Conservation (phyloP, 768 basidiomycete genomes). For the Infundibulicybe gibba region DNA sequence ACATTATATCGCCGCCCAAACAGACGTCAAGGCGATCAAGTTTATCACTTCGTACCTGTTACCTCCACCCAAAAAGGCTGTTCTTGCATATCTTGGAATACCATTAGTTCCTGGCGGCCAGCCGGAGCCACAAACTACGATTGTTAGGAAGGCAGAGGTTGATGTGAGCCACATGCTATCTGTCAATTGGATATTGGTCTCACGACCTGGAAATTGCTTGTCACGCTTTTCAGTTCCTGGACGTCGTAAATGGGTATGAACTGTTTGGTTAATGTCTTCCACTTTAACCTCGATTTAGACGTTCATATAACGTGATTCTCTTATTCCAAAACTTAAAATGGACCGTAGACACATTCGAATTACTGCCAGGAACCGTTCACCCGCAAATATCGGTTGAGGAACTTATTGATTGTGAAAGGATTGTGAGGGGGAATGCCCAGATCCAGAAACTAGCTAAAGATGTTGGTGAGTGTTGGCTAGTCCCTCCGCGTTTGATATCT, state of each 20-base stretch:
- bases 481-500: background rate
- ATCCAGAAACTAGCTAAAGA: conserved; percentile 74
- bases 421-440: conserved; percentile 62
- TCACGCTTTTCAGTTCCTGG: conserved; percentile 55
- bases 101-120: conserved; percentile 56
- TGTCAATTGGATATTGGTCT: conserved; percentile 2
- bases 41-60: conserved; percentile 68
- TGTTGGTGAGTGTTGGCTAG: conserved; percentile 48
- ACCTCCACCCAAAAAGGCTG: conserved; percentile 70
- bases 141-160: conserved; percentile 71
- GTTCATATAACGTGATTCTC: conserved; percentile 55
- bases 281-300: conserved; percentile 19
- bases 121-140: conserved; percentile 45
- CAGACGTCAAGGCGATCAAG: conserved; percentile 65
- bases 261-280: background rate
- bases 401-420: conserved; percentile 66
- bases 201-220: background rate
- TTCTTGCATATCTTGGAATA: conserved; percentile 77
- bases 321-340: conserved; percentile 50
- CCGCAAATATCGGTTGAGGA: conserved; percentile 86
- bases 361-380: conserved; percentile 64
- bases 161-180: conserved; percentile 51
- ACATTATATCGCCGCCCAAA: conserved; percentile 45
- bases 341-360: conserved; percentile 55
- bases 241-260: conserved; percentile 67